phyloP scores from a whole-genome alignment of 2,329 filamentous ascomycete genomes.

The Ophiostoma novo-ulmi region DNA sequence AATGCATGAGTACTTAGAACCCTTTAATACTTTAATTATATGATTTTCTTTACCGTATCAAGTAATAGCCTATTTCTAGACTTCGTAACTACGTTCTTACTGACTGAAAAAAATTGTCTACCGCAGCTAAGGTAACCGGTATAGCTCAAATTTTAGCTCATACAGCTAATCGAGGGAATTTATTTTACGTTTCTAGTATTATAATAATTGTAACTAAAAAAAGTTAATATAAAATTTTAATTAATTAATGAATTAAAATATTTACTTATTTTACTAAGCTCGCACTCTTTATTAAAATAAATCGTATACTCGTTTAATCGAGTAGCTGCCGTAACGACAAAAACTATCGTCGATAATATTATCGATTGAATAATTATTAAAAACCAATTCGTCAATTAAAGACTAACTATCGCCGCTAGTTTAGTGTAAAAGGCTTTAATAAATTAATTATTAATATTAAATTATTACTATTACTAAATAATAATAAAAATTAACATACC shows the following conservation, averaged over 20 bases:
- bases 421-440: neutral
- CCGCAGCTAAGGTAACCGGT: neutral
- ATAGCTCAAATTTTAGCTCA: neutral
- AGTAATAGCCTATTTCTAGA: neutral
- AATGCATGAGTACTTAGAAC: neutral
- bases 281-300: neutral
- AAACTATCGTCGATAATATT: neutral
- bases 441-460: neutral
- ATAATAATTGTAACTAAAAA: neutral
- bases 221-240: neutral
- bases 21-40: constrained; percentile 10
- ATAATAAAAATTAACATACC: no score
- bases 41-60: neutral
- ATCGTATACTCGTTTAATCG: neutral
- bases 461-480: no score
- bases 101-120: neutral
- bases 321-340: neutral
- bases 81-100: neutral
- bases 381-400: neutral
- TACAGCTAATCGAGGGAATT: neutral
- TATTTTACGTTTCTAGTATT: neutral
- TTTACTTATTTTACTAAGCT: neutral
- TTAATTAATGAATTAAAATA: neutral
- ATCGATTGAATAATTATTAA: neutral
- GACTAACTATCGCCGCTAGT: neutral